These are phyloP conservation scores for Austroboletus niveus DNA, from an alignment of 1,284 basidiomycete species.

Conservation along the genomic window DNA sequence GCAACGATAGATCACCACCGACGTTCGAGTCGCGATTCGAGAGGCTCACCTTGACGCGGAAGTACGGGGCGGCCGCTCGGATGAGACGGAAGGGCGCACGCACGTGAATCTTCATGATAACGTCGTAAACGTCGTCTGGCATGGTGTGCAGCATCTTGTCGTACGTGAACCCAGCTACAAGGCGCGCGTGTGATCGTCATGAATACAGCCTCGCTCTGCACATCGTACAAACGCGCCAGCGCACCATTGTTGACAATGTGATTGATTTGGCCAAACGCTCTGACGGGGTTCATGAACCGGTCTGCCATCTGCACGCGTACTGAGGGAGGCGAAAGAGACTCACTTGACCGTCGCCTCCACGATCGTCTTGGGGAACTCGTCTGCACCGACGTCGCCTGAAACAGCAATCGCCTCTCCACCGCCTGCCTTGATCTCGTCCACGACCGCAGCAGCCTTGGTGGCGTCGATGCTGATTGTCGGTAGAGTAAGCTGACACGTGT, in stretches of 20 bases:
- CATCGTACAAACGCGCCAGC: conserved; percentile 7
- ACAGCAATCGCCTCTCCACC: conserved; percentile 76
- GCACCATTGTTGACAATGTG: conserved; percentile 85
- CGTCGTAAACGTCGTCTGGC: conserved; percentile 80
- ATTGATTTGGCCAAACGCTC: conserved; percentile 79
- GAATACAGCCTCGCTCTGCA: neutral
- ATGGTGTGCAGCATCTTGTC: conserved; percentile 89
- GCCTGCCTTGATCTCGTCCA: conserved; percentile 68
- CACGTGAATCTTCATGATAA: conserved; percentile 75
- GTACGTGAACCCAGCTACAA: conserved; percentile 77
- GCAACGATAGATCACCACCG: neutral
- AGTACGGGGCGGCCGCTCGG: conserved; percentile 80
- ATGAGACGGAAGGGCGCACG: conserved; percentile 76
- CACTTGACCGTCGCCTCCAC: conserved; percentile 76
- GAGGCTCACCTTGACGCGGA: conserved; percentile 70
- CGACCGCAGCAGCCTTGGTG: conserved; percentile 62
- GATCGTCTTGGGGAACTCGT: conserved; percentile 80
- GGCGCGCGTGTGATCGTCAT: neutral
- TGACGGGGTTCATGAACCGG: conserved; percentile 24
- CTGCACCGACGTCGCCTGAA: conserved; percentile 74
- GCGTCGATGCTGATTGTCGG: conserved; percentile 55
- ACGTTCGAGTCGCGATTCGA: neutral
- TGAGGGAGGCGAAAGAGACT: conserved; percentile 25
- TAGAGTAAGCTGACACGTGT: neutral
- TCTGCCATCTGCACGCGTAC: too few relatives aligned